Evolutionary conservation across 148 eudicot genomes (phyloP).

Genomic region (Nyssa sinensis): DNA sequence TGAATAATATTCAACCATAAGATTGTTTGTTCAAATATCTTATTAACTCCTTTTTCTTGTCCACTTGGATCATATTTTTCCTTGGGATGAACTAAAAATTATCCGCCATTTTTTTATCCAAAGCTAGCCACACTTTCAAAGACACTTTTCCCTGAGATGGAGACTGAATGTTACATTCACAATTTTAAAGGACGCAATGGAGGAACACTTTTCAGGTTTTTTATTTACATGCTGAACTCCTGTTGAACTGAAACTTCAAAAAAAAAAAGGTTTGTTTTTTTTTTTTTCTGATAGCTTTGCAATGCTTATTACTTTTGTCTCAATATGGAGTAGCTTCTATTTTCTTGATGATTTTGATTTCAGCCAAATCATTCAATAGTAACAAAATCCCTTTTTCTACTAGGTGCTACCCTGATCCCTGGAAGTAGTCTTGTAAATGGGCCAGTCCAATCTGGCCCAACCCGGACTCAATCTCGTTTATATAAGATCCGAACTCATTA

Average conservation of each 20-base stretch:
- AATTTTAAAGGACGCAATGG: conserved; percentile 89
- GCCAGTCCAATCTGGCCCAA: too few species aligned
- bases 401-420: conserved; percentile 89
- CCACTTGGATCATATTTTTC: conserved; percentile 22
- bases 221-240: background rate
- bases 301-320: background rate
- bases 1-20: background rate
- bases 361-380: background rate
- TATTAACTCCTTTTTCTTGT: background rate
- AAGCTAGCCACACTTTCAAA: conserved; percentile 77
- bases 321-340: background rate
- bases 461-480: too few species aligned
- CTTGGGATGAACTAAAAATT: conserved; percentile 55
- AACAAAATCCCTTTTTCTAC: background rate
- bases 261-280: too few species aligned
- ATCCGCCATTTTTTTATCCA: conserved; percentile 93
- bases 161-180: conserved; percentile 93
- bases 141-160: conserved; percentile 87
- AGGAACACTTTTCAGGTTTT: conserved; percentile 94
- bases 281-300: too few species aligned
- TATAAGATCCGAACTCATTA: too few species aligned
- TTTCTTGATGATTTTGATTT: background rate
- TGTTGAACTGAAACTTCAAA: background rate
- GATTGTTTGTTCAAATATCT: background rate
- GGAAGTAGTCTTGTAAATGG: too few species aligned